Evolutionary conservation across 768 basidiomycete species (phyloP).

Genomic region (Cystofilobasidium macerans): DNA sequence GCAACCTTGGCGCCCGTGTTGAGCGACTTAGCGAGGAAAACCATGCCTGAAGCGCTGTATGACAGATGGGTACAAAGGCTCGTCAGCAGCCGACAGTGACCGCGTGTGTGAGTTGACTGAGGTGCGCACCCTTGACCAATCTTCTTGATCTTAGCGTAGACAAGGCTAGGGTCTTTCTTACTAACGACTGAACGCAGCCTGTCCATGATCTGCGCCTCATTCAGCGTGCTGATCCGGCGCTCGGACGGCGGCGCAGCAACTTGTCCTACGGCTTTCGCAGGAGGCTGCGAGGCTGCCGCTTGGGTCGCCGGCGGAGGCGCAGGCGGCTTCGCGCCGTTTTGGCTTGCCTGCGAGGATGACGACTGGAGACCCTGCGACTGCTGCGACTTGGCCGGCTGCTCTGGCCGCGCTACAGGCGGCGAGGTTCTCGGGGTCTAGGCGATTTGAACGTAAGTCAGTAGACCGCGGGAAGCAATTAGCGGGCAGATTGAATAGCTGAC

Average conservation of each 20-base stretch:
- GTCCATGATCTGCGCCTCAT: conserved; percentile 96
- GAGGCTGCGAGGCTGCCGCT: not conserved
- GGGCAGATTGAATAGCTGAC: too few species aligned
- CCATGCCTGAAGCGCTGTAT: conserved; percentile 83
- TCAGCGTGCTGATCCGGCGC: conserved; percentile 90
- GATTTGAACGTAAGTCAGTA: conserved; percentile 35
- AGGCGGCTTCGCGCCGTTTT: not conserved
- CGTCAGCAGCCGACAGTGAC: not conserved
- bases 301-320: not conserved
- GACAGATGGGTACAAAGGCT: conserved; percentile 23
- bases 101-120: not conserved
- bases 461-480: too few species aligned
- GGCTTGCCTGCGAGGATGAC: not conserved
- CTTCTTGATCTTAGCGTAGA: conserved; percentile 97
- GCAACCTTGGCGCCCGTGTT: conserved; percentile 78
- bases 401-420: conserved; percentile 49
- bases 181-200: conserved; percentile 82
- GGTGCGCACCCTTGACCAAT: conserved; percentile 85
- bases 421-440: conserved; percentile 54
- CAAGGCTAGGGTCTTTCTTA: conserved; percentile 68
- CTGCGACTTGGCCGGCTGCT: conserved; percentile 36
- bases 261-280: not conserved
- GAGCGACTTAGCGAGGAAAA: conserved; percentile 89
- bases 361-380: not conserved
- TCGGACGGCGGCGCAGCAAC: conserved; percentile 44